These are phyloP conservation scores for Stramenopiles sp. DNA, from an alignment of 352 stramenopile species.

Conservation along the genomic window DNA sequence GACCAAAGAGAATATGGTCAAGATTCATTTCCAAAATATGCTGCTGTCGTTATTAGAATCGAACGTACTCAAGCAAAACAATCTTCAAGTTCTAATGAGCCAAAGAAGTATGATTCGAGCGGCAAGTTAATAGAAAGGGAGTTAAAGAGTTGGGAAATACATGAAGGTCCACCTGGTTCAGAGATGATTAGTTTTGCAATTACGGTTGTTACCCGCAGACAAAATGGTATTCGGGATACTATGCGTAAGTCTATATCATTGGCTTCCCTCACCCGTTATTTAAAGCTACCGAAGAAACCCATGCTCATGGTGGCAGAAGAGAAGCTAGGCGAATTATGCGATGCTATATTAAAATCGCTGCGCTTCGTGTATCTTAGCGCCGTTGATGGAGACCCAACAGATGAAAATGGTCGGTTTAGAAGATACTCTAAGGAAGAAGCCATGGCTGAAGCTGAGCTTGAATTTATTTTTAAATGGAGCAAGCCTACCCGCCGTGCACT, in stretches of 20 bases:
- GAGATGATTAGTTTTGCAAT: neutral
- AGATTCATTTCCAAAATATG: neutral
- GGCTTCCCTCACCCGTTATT: neutral
- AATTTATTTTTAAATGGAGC: neutral
- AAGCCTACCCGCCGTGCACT: neutral
- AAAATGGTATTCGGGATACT: neutral
- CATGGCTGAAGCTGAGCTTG: neutral
- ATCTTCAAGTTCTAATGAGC: neutral
- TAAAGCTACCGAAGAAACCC: neutral
- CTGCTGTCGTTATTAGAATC: neutral
- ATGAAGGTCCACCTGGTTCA: neutral
- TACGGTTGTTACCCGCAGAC: neutral
- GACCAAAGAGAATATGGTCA: neutral
- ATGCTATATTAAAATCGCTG: neutral
- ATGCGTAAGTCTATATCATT: neutral
- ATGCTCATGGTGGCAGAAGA: neutral
- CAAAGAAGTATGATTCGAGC: neutral
- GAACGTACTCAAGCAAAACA: neutral
- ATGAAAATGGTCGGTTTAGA: neutral
- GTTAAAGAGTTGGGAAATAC: neutral
- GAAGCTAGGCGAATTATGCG: neutral
- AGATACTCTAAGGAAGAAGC: neutral
- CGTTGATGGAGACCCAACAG: neutral
- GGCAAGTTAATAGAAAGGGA: neutral
- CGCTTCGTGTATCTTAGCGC: neutral